Evolutionary conservation across 2,329 filamentous ascomycete genomes (phyloP).

Genomic region (Aspergillus tubingensis): DNA sequence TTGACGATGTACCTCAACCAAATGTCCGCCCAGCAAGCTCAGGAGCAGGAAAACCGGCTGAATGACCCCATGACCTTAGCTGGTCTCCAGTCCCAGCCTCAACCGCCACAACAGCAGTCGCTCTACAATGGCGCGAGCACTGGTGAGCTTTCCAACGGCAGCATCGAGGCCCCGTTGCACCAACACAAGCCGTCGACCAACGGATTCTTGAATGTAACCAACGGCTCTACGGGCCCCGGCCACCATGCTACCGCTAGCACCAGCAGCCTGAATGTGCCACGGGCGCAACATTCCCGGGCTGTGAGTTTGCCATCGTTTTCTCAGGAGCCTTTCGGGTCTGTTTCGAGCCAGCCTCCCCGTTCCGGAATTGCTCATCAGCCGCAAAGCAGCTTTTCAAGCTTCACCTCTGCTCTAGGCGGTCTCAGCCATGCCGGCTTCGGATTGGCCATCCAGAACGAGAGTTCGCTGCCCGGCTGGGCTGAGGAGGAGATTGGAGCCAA

Average conservation of each 20-base stretch:
- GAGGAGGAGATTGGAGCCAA: conserved; percentile 64
- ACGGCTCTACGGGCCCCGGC: conserved; percentile 68
- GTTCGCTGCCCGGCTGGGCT: conserved; percentile 62
- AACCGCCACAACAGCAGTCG: conserved; percentile 73
- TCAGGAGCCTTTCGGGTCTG: conserved; percentile 57
- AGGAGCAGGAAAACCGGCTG: conserved; percentile 64
- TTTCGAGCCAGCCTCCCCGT: conserved; percentile 38
- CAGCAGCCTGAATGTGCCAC: conserved; percentile 53
- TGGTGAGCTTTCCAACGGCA: conserved; percentile 59
- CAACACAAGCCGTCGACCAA: conserved; percentile 66
- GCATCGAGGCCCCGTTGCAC: conserved; percentile 48
- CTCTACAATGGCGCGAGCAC: conserved; percentile 76
- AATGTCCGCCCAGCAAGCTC: conserved; percentile 59
- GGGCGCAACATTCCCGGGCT: conserved; percentile 71
- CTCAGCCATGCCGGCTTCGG: conserved; percentile 61
- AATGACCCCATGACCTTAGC: conserved; percentile 45
- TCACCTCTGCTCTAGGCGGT: conserved; percentile 60
- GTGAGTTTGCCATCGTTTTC: conserved; percentile 81
- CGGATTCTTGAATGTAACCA: conserved; percentile 57
- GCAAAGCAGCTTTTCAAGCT: conserved; percentile 58
- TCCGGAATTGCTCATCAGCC: conserved; percentile 43
- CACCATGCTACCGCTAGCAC: conserved; percentile 70
- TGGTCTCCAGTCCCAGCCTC: conserved; percentile 62
- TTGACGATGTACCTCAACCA: conserved; percentile 92
- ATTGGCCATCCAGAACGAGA: conserved; percentile 60